Percentiles rank a stretch among this genome's conserved stretches.
phyloP scores from a whole-genome alignment of 2,329 filamentous ascomycete genomes.

The Penicillium sp. region DNA sequence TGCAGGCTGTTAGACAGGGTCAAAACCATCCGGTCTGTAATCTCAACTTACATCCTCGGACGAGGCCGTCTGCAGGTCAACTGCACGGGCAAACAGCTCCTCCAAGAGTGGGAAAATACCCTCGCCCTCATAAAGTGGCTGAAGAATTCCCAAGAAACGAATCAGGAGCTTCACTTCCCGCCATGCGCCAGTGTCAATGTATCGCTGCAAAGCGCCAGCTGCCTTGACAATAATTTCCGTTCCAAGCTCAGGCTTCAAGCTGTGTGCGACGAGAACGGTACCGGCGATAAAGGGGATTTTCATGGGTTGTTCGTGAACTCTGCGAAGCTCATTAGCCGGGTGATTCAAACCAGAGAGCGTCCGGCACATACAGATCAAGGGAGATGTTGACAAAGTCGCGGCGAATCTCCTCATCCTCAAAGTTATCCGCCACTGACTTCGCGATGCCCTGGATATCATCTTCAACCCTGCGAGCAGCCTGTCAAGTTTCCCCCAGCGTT shows the following conservation, averaged over 20 bases:
- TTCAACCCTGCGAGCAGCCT: conserved; percentile 71
- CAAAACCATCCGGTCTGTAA: background rate
- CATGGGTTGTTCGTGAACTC: conserved; percentile 83
- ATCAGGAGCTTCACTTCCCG: conserved; percentile 86
- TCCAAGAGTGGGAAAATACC: conserved; percentile 83
- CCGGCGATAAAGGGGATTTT: conserved; percentile 96
- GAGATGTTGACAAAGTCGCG: conserved; percentile 71
- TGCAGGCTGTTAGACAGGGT: conserved; percentile 32
- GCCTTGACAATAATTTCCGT: conserved; percentile 68
- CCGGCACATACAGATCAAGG: conserved; percentile 64
- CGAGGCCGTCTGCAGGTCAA: conserved; percentile 87
- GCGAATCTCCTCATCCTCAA: conserved; percentile 79
- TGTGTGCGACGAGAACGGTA: conserved; percentile 77
- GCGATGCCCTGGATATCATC: conserved; percentile 77
- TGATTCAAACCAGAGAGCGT: background rate
- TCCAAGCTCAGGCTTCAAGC: conserved; percentile 72
- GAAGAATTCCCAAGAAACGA: conserved; percentile 85
- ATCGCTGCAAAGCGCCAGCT: conserved; percentile 63
- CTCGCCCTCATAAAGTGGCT: conserved; percentile 76
- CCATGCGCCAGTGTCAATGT: conserved; percentile 76
- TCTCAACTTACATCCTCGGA: conserved; percentile 76
- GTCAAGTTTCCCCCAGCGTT: conserved; percentile 7
- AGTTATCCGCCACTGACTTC: conserved; percentile 75
- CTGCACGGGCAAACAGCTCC: conserved; percentile 88
- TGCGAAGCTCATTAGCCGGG: conserved; percentile 28